A percentile compares a stretch with the other conserved stretches of the same genome.
Evolutionary conservation across 495 filamentous ascomycete species (phyloP).

Genomic region (Penicillium steckii): DNA sequence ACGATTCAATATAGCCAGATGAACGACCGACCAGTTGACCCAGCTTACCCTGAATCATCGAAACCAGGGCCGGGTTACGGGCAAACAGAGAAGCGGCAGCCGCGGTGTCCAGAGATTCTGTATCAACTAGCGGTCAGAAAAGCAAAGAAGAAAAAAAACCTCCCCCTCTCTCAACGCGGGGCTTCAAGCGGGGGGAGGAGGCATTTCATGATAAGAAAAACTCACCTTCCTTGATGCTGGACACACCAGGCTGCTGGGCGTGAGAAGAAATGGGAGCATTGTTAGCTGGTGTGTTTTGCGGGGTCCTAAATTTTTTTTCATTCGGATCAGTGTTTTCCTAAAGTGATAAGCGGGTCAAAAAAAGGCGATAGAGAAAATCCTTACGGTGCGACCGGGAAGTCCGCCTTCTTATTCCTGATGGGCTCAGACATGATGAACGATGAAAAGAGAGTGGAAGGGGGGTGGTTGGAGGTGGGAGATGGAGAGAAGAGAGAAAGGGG

Average conservation of each 20-base stretch:
- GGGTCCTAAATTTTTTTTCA: conserved; percentile 60
- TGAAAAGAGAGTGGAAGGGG: conserved; percentile 4
- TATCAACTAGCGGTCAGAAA: conserved; percentile 15
- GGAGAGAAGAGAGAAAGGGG: conserved; percentile 22
- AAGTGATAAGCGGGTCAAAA: conserved; percentile 16
- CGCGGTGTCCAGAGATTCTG: conserved; percentile 88
- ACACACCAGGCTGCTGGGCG: conserved; percentile 89
- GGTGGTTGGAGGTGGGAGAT: conserved; percentile 11
- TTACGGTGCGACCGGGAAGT: conserved; percentile 81
- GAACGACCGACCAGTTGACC: conserved; percentile 90
- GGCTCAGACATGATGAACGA: conserved; percentile 75
- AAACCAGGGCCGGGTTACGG: conserved; percentile 86
- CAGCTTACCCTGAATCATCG: conserved; percentile 96
- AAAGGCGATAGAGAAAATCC: conserved; percentile 31
- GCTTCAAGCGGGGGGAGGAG: conserved; percentile 5
- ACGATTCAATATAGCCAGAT: conserved; percentile 96
- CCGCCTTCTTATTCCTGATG: conserved; percentile 85
- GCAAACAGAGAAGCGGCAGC: conserved; percentile 89
- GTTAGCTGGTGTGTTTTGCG: conserved; percentile 91
- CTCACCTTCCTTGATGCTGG: conserved; percentile 96
- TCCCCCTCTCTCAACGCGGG: no score
- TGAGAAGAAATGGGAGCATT: conserved; percentile 97
- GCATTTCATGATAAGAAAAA: conserved; percentile 4
- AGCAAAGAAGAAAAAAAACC: no score
- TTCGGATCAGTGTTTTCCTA: conserved; percentile 23